Conservation (phyloP, 2,329 filamentous ascomycete species). For the Cercospora zeae-maydis region DNA sequence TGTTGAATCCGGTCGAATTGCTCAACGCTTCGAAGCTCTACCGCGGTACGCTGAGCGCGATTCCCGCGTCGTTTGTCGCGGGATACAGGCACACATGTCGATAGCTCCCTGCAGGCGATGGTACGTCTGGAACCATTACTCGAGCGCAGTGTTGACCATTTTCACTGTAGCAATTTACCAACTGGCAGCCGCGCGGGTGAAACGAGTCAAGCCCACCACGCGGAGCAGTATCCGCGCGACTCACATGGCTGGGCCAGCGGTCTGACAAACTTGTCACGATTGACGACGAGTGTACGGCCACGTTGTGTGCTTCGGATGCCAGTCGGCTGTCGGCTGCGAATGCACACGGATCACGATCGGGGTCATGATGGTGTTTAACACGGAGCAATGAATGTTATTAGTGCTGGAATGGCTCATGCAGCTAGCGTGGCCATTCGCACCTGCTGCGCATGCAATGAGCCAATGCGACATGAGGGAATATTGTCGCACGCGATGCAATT, state of each 20-base stretch:
- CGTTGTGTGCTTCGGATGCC: background rate
- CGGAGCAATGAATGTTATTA: background rate
- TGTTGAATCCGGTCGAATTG: background rate
- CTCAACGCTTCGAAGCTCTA: background rate
- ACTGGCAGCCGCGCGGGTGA: background rate
- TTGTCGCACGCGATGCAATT: background rate
- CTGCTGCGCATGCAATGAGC: background rate
- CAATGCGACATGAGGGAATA: background rate
- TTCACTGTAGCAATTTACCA: background rate
- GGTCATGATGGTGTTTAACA: background rate
- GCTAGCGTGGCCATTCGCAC: background rate
- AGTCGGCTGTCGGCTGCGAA: background rate
- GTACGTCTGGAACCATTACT: background rate
- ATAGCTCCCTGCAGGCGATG: background rate
- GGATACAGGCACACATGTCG: background rate
- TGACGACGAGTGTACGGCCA: background rate
- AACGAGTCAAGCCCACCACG: background rate
- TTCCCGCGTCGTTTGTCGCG: background rate
- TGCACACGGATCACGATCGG: background rate
- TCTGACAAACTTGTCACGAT: background rate
- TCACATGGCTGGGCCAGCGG: background rate
- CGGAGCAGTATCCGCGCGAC: background rate
- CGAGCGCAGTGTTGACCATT: background rate
- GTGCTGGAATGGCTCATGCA: background rate
- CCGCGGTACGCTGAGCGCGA: background rate